A percentile compares a stretch with the other conserved stretches of the same genome.
Evolutionary conservation across 2,329 filamentous ascomycete genomes (phyloP).

Genomic region (Alternaria arborescens): DNA sequence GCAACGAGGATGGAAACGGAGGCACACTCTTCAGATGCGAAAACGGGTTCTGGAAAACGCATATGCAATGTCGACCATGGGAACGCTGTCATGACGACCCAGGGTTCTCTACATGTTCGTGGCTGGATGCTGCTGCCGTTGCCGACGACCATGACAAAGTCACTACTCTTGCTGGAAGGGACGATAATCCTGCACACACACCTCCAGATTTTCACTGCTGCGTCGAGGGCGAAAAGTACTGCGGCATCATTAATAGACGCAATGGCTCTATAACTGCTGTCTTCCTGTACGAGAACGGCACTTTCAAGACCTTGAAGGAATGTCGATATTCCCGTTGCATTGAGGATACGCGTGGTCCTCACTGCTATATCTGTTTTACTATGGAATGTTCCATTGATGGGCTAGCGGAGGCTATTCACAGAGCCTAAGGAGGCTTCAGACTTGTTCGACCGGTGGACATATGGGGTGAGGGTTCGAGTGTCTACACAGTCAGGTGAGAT

Average conservation of each 20-base stretch:
- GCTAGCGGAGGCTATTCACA: no score
- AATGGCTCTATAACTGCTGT: not conserved
- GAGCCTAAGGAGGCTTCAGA: no score
- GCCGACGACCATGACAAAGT: not conserved
- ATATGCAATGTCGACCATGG: not conserved
- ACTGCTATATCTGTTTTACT: not conserved
- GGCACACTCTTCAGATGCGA: constrained; percentile 14
- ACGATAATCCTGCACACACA: not conserved
- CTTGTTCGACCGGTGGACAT: no score
- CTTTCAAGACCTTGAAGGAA: not conserved
- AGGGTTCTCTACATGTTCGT: not conserved
- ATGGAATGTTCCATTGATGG: no score
- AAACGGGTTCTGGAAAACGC: constrained; percentile 9
- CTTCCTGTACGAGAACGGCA: not conserved
- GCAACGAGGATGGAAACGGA: constrained; percentile 2
- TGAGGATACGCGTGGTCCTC: not conserved
- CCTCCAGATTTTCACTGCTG: not conserved
- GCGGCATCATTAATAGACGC: not conserved
- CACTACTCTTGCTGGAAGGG: not conserved
- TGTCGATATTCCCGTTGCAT: not conserved
- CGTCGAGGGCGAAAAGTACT: not conserved
- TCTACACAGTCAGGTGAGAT: no score
- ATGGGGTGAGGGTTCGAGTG: no score
- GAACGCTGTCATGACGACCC: constrained; percentile 11
- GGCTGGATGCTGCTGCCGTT: not conserved